Evolutionary conservation across 768 basidiomycete genomes (phyloP).

Genomic region (Boletus bicolor): DNA sequence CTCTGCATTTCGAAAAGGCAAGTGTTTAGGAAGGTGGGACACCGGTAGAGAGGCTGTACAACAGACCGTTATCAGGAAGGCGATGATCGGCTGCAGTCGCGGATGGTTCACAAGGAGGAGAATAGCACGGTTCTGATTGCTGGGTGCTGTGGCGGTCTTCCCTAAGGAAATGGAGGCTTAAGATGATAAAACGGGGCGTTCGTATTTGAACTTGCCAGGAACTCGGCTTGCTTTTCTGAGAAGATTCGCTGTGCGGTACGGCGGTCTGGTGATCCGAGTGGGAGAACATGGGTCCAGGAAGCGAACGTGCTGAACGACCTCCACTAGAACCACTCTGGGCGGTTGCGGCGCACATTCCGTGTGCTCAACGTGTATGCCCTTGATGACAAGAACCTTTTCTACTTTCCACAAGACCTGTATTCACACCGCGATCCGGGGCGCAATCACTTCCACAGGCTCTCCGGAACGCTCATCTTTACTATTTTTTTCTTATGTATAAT

Average conservation of each 20-base stretch:
- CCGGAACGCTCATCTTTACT: constrained; percentile 12
- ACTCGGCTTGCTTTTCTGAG: constrained; percentile 24
- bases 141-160: constrained; percentile 27
- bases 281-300: constrained; percentile 26
- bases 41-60: constrained; percentile 21
- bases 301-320: constrained; percentile 16
- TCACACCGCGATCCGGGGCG: constrained; percentile 16
- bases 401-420: background rate
- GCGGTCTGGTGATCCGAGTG: constrained; percentile 32
- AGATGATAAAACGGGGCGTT: constrained; percentile 18
- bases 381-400: constrained; percentile 3
- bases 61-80: constrained; percentile 32
- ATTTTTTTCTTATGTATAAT: constrained; percentile 13
- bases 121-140: constrained; percentile 18
- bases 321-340: background rate
- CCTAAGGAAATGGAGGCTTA: constrained; percentile 22
- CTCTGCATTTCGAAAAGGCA: constrained; percentile 30
- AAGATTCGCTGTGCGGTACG: constrained; percentile 24
- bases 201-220: constrained; percentile 29
- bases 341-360: constrained; percentile 14
- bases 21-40: constrained; percentile 27
- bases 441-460: background rate
- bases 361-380: constrained; percentile 8
- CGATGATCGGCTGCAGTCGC: constrained; percentile 32
- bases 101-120: constrained; percentile 24